phyloP scores from a whole-genome alignment of 1,284 basidiomycete species.

The Fistulina hepatica region DNA sequence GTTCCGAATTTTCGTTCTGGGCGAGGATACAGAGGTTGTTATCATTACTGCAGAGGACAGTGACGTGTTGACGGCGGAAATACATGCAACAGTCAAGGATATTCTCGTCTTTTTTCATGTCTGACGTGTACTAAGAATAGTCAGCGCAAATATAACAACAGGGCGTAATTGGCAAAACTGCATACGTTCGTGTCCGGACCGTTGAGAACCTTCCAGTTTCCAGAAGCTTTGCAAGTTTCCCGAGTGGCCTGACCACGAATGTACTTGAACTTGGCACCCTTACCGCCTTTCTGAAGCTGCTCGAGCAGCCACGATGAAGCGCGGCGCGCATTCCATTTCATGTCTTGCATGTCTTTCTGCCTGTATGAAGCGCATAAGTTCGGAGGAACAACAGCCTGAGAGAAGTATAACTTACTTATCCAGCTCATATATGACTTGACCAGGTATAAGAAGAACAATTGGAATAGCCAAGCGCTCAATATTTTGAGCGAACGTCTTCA shows the following conservation, averaged over 20 bases:
- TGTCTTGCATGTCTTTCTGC: conserved; percentile 47
- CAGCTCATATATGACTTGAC: conserved; percentile 60
- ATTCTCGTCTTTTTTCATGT: conserved; percentile 47
- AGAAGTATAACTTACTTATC: conserved; percentile 47
- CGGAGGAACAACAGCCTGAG: no score
- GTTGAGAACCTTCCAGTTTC: conserved; percentile 45
- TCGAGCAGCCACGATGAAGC: conserved; percentile 62
- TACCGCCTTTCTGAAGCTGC: conserved; percentile 46
- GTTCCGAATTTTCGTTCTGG: conserved; percentile 38
- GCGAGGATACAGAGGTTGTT: conserved; percentile 49
- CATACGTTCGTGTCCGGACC: conserved; percentile 30
- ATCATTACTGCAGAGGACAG: conserved; percentile 52
- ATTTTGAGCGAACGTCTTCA: conserved; percentile 54
- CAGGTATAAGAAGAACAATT: conserved; percentile 54
- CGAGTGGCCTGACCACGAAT: conserved; percentile 56
- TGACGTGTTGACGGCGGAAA: conserved; percentile 31
- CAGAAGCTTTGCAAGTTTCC: conserved; percentile 49
- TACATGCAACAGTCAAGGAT: conserved; percentile 66
- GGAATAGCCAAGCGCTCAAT: conserved; percentile 38
- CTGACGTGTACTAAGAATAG: conserved; percentile 9
- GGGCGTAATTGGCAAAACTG: conserved; percentile 4
- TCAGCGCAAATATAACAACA: background rate
- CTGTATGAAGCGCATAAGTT: conserved; percentile 25
- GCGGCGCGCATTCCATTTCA: conserved; percentile 57
- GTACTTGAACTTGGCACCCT: no score